phyloP scores from a whole-genome alignment of 2,329 filamentous ascomycete genomes.

The Aureobasidium uvarum region DNA sequence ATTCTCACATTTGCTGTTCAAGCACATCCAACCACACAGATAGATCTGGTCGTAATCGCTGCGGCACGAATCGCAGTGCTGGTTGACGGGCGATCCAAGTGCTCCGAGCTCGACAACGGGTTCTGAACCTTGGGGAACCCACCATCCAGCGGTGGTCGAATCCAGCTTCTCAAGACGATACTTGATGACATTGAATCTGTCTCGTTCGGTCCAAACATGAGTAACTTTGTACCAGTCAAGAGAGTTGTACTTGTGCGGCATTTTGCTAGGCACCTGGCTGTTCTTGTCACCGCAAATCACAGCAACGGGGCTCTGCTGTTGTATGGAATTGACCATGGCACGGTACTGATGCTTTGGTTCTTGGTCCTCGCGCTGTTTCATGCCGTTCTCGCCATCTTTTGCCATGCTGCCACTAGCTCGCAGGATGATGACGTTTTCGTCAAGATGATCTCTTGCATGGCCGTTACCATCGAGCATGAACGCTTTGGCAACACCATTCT shows the following conservation, averaged over 20 bases:
- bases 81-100: slow-evolving; percentile 33
- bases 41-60: slow-evolving; percentile 42
- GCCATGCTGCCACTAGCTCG: slow-evolving; percentile 58
- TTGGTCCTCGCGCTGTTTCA: slow-evolving; percentile 51
- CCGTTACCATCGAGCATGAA: slow-evolving; percentile 60
- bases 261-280: slow-evolving; percentile 47
- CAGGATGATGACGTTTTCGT: slow-evolving; percentile 62
- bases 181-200: slow-evolving; percentile 48
- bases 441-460: slow-evolving; percentile 58
- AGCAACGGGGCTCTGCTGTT: slow-evolving; percentile 52
- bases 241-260: slow-evolving; percentile 62
- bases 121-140: slow-evolving; percentile 22
- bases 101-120: slow-evolving; percentile 7
- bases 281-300: slow-evolving; percentile 53
- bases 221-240: slow-evolving; percentile 68
- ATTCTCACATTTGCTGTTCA: slow-evolving; percentile 50
- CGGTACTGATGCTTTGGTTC: slow-evolving; percentile 40
- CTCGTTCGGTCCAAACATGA: slow-evolving; percentile 63
- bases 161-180: slow-evolving; percentile 66
- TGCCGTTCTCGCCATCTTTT: slow-evolving; percentile 48
- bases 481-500: slow-evolving; percentile 51
- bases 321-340: slow-evolving; percentile 50
- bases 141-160: slow-evolving; percentile 44
- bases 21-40: slow-evolving; percentile 58
- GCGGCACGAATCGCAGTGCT: slow-evolving; percentile 39